A percentile compares a stretch with the other conserved stretches of the same genome.
These are phyloP conservation scores for Condylostoma magnum DNA, from an alignment of 169 alveolate species.

Conservation along the genomic window DNA sequence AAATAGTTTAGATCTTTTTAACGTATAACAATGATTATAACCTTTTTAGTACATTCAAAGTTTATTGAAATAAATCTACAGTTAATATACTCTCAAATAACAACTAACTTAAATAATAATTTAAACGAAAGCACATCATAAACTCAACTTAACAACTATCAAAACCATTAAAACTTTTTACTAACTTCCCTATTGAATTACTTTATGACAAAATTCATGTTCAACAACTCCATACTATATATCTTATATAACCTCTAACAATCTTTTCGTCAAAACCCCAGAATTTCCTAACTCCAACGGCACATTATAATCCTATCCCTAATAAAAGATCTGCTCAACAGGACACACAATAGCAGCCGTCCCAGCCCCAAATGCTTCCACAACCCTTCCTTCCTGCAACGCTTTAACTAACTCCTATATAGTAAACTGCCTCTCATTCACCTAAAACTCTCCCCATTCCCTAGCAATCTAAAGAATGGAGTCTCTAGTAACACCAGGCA, in stretches of 20 bases:
- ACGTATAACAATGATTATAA: too few relatives aligned
- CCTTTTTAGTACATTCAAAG: too few relatives aligned
- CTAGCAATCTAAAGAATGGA: constrained; percentile 40
- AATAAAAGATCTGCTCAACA: background rate
- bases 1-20: too few relatives aligned
- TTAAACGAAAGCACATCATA: too few relatives aligned
- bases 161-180: background rate
- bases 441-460: constrained; percentile 49
- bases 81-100: too few relatives aligned
- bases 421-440: constrained; percentile 42
- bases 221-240: constrained; percentile 2
- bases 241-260: background rate
- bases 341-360: constrained; percentile 17
- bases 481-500: constrained; percentile 52
- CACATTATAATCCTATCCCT: background rate
- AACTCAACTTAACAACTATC: too few relatives aligned
- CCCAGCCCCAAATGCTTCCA: background rate
- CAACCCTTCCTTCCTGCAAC: constrained; percentile 54
- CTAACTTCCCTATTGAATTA: background rate
- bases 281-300: background rate
- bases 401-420: constrained; percentile 55
- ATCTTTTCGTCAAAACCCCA: background rate
- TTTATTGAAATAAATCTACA: too few relatives aligned
- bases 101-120: too few relatives aligned
- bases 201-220: constrained; percentile 10